Base-by-base conservation (phyloP, 2,329 filamentous ascomycete genomes). In the Aspergillus versicolor region DNA sequence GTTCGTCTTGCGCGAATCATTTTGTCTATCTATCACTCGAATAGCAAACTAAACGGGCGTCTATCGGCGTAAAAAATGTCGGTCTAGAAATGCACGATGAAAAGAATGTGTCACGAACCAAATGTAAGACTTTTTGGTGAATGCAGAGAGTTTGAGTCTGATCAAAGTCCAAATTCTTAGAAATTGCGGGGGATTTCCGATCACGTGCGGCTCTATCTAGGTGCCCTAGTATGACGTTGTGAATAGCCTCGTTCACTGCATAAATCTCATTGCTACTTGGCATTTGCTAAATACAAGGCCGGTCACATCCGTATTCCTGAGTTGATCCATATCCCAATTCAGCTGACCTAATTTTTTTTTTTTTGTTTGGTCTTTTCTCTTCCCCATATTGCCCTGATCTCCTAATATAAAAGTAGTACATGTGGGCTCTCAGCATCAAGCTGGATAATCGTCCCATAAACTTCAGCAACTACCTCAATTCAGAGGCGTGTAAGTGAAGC, bases 1-100 rank as follows among this genome's bases (percentile, higher is more conserved):
- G 73, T 71, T 55, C 73, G 65, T 56, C 72, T 71, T 42, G 64
- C 56, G 50, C 71, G 70, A 24, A 73, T 61, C 72, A 74, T 75
- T 40, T 53, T 66, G 3, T 46, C 22, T 19, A 30, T 38, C n/a
- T 40, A 46, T 6, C 19, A 40, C 15, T 22, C 19, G 43, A 45
- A 42, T 40, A 21, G 13, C 5, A 15, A 30, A 9, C 5, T n/a
- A 5, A 11, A 34, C 21, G 37, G 19, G 11, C 3, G 19, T 15
- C 17, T 27, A 45, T 22, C 5, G n/a, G 22, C 9, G 22, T 11
- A 30, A 21, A 7, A 6, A 30, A 21, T 4, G 22, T 45, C 38
- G 4, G 8, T 21, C 11, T 11, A 43, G 19, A 32, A 17, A n/a
- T 7, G 4, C 15, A 32, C 17, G 13, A 3, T 24, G 30, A 42